Conservation (phyloP, 1,284 basidiomycete genomes). For the Ustilago loliicola region DNA sequence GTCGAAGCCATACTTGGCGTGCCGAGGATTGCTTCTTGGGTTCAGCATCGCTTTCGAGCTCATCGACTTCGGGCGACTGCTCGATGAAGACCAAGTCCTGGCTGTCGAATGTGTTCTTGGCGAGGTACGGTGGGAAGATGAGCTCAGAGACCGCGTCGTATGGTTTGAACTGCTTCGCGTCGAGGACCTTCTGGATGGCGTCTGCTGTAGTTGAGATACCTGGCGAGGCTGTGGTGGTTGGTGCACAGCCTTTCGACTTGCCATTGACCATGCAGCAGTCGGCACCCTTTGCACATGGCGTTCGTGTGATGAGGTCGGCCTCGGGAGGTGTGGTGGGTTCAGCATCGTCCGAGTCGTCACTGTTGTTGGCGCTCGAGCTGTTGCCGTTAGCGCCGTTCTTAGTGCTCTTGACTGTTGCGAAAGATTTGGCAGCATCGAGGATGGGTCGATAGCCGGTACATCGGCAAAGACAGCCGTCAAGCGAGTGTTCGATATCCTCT, state of each 20-base stretch:
- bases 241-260: constrained; percentile 36
- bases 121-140: constrained; percentile 70
- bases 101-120: constrained; percentile 56
- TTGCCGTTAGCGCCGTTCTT: constrained; percentile 13
- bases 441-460: constrained; percentile 65
- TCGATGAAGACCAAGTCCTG: constrained; percentile 63
- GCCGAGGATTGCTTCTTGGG: constrained; percentile 11
- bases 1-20: constrained; percentile 61
- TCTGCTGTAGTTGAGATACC: constrained; percentile 46
- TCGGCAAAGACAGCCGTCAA: constrained; percentile 71
- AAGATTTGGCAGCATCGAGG: constrained; percentile 63
- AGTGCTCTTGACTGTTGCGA: constrained; percentile 53
- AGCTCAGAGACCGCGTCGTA: constrained; percentile 69
- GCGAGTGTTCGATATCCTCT: constrained; percentile 67
- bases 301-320: constrained; percentile 45
- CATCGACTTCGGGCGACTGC: constrained; percentile 32
- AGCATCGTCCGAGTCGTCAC: constrained; percentile 45
- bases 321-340: constrained; percentile 49
- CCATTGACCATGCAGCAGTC: constrained; percentile 61
- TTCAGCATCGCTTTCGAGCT: constrained; percentile 29
- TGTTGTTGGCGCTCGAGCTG: constrained; percentile 22
- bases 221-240: constrained; percentile 3
- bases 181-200: constrained; percentile 44
- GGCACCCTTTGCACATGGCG: constrained; percentile 52
- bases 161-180: constrained; percentile 50